Base-by-base conservation (phyloP, 2,329 filamentous ascomycete species). In the Thielaviopsis euricoi region DNA sequence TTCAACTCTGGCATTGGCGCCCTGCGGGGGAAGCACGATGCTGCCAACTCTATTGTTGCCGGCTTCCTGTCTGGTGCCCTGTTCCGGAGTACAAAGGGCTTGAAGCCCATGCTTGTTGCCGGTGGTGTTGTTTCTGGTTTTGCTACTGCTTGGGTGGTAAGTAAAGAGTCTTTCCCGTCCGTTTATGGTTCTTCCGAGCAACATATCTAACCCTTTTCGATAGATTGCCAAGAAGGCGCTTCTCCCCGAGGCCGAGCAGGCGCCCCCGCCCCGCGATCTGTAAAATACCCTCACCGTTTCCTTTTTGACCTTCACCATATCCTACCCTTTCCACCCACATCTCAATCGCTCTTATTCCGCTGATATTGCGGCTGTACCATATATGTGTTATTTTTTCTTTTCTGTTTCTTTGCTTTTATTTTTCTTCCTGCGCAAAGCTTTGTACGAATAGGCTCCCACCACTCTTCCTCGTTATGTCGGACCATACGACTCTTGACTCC, bases 51-150 rank as follows among this genome's bases (percentile, higher is more conserved):
- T 62, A 80, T 98, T 57, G 72, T 80, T 21, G 91, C 93, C 5
- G 93, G 94, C 63, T 86, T 78, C 1, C 70, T 98, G 64, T 95
- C 89, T 67, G 93, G 93, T 60, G 90, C 91, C 79, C 70, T 98
- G 15, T 98, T 98, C 75, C 97, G 96, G 79, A 95, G 90, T 71
- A 97, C 94, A 53, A 81, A 87, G 66, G 93, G 93, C 6, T 62
- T 93, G 61, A 81, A 87, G 71, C 90, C 89, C 37, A 97, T 97
- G 90, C 77, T 93, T 75, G 93, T 97, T 66, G 95, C 90, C 40
- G 87, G 89, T 62, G 88, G 85, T 65, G 85, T 98, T 64, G 90
- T 97, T 60, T 93, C 85, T 56, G 81, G 83, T 49, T 78, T 93
- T 62, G 94, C 93, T 58, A 89, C 87, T 63, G 79, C 75, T 61